Conservation (phyloP, 2,329 filamentous ascomycete genomes). For the Penicillium digitatum region DNA sequence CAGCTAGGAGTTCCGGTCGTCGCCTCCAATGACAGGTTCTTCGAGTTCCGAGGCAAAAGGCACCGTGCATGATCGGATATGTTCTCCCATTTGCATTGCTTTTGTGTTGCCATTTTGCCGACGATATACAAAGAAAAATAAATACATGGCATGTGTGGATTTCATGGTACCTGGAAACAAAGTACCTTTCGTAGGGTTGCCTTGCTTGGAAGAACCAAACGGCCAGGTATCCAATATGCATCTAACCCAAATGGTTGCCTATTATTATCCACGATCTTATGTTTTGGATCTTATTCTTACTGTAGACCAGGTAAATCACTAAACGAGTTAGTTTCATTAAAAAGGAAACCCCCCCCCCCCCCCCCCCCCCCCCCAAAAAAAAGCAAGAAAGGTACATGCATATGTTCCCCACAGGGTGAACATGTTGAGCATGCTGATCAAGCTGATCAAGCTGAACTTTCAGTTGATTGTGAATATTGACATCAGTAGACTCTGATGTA, state of each 20-base stretch:
- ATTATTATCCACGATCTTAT: neutral
- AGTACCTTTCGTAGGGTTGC: neutral
- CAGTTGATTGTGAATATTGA: neutral
- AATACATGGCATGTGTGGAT: neutral
- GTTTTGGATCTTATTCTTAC: neutral
- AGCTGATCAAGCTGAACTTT: neutral
- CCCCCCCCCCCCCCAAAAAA: neutral
- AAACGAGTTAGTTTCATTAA: neutral
- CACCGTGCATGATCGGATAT: slow-evolving; percentile 21
- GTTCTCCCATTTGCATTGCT: slow-evolving; percentile 9
- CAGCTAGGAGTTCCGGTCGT: neutral
- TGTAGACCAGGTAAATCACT: neutral
- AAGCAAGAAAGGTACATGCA: neutral
- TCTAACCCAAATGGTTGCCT: slow-evolving; percentile 2
- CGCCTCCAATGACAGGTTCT: slow-evolving; percentile 14
- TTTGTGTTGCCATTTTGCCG: slow-evolving; percentile 1
- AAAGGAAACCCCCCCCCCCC: too few species aligned
- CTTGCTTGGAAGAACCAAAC: slow-evolving; percentile 1
- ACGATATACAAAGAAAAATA: neutral
- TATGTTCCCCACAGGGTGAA: neutral
- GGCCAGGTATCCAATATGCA: neutral
- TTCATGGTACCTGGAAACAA: neutral
- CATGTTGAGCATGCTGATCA: neutral
- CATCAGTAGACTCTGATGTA: neutral
- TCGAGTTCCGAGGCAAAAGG: neutral